Conservation (phyloP, 2,329 filamentous ascomycete species). For the Blastomyces silverae region DNA sequence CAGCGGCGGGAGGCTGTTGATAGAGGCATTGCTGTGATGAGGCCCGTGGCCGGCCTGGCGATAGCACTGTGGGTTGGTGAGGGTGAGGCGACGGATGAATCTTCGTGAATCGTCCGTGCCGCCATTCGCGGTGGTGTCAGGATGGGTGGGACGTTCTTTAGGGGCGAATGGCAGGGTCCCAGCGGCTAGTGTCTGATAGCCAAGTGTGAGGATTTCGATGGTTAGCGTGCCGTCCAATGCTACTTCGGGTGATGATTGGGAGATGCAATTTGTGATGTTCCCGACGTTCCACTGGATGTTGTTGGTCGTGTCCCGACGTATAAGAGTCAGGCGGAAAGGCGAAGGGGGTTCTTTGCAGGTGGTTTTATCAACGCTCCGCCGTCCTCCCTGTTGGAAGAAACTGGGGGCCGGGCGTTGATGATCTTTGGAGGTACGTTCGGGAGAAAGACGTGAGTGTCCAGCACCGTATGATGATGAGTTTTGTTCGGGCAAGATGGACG, state of each 20-base stretch:
- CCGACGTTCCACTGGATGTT: conserved; percentile 71
- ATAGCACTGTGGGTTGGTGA: conserved; percentile 14
- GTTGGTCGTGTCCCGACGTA: conserved; percentile 64
- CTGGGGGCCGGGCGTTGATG: not conserved
- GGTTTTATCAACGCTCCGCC: conserved; percentile 13
- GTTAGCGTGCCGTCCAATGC: conserved; percentile 34
- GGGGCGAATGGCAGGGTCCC: conserved; percentile 22
- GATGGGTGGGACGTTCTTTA: conserved; percentile 22
- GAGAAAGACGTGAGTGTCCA: not conserved
- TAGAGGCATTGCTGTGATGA: conserved; percentile 3
- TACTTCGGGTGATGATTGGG: conserved; percentile 15
- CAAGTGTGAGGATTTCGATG: conserved; percentile 54
- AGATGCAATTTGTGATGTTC: conserved; percentile 45
- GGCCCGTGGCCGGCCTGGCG: conserved; percentile 1
- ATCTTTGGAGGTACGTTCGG: not conserved
- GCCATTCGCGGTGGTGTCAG: not conserved
- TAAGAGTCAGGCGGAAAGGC: conserved; percentile 50
- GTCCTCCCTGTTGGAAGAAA: not conserved
- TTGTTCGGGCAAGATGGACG: not conserved
- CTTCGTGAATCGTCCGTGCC: conserved; percentile 13
- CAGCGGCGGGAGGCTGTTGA: not conserved
- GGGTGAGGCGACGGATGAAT: conserved; percentile 21
- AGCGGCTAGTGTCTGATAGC: conserved; percentile 53
- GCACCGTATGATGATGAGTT: not conserved
- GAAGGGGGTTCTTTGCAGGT: conserved; percentile 1